Base-by-base conservation (phyloP, 2,329 filamentous ascomycete genomes). In the Exophiala alcalophila region DNA sequence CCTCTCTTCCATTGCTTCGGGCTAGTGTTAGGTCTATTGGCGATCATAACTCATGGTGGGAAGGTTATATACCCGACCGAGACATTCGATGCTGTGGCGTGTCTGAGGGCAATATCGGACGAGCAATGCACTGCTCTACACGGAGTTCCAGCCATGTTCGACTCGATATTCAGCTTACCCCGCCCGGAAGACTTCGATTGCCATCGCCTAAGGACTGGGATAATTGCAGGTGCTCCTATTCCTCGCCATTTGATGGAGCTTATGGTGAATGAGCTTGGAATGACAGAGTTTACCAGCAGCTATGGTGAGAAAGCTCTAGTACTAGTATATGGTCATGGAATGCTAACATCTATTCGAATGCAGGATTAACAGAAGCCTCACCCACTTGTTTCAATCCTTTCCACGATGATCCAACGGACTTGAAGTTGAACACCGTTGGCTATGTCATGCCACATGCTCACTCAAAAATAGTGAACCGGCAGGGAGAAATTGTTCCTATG, bases 1-100 rank as follows among this genome's bases (percentile, higher is more conserved):
- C 86, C 87, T 0, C 73, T 92, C 3, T 92, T 92, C 70, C 87
- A 92, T 68, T 91, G 85, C 68, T 91, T 91, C 59, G 86, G 86
- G 1, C 76, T 91, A 5, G 84, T 90, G 1, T 76, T 89, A 3
- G 86, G 86, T 6, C 72, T 90, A 30, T 74, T 90, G 41, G 81
- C 84, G 2, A 73, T 79, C 29, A 65, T 89, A 38, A 88, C 83
- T 0, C 84, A 90, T 60, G 85, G 86, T 32, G 78, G 78, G 26
- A 85, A 83, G 62, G 81, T 89, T 36, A 79, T 91, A 7, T 87
- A 87, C 57, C 85, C 86, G 0, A 76, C 77, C 50, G 83, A 88
- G 56, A 78, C 82, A 0, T 91, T 91, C 57, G 81, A 87, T 55
- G 73, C 83, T 2, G 63, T 67, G 4, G 78, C 83, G 0, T 83